Evolutionary conservation across 2,329 filamentous ascomycete genomes (phyloP), one percentile per base, ranked within the genome.

Genomic region (Sporothrix brasiliensis): DNA sequence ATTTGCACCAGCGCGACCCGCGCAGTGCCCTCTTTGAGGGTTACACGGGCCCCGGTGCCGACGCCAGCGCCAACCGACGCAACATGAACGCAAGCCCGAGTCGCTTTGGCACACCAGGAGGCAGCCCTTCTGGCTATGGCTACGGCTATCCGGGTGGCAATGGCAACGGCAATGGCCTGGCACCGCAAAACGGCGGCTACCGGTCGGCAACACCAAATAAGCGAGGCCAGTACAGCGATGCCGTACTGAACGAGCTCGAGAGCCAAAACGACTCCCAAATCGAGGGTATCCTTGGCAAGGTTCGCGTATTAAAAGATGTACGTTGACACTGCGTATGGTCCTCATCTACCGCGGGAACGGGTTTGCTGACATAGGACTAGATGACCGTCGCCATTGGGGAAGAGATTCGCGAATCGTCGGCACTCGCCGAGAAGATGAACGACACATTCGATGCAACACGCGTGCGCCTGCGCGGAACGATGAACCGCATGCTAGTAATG

Each of bases 401-500:
- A 77, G 95, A 98, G 81, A 98, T 98, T 77, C 88, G 94, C 75
- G 92, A 97, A 73, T 95, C 92, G 16, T 92, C 92, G 2, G 90
- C 92, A 1, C 86, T 98, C 4, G 92, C 93, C 2, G 93, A 97
- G 76, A 94, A 93, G 81, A 97, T 99, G 90, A 98, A 98, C 80
- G 92, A 97, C 77, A 87, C 89, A 5, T 99, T 98, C 78, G 94
- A 98, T 79, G 89, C 87, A 76, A 96, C 94, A 68, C 85, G 94
- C 47, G 82, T 93, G 68, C 88, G 92, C 73, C 83, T 99, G 73
- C 87, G 90, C 58, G 93, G 94, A 69, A 98, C 96, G 21, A 98
- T 99, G 95, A 97, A 93, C 79, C 86, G 94, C 71, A 99, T 99
- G 95, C 82, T 98, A 74, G 79, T 94, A 69, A 99, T 99, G 95